Percentiles rank a stretch among this genome's conserved stretches.
Evolutionary conservation across 257 asterid genomes (phyloP).

Genomic region (Paraleonurus japonicus): DNA sequence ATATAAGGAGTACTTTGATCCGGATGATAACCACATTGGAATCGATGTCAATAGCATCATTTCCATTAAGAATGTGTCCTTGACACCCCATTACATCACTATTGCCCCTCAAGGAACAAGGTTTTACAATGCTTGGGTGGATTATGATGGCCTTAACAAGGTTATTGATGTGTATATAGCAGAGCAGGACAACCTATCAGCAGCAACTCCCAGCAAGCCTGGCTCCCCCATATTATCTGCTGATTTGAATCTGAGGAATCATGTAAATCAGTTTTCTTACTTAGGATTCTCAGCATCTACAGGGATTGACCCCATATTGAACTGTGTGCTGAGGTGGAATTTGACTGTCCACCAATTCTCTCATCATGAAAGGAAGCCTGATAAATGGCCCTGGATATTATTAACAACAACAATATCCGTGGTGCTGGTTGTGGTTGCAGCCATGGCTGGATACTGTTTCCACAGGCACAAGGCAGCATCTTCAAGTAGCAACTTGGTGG

Average conservation of each 20-base stretch:
- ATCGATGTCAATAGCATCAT: conserved; percentile 29
- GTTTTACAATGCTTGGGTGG: conserved; percentile 37
- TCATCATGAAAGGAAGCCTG: conserved; percentile 12
- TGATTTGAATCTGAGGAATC: conserved; percentile 22
- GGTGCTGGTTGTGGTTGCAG: conserved; percentile 26
- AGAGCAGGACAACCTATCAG: background rate
- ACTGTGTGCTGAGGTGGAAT: conserved; percentile 46
- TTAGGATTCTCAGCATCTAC: conserved; percentile 38
- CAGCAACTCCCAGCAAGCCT: conserved; percentile 44
- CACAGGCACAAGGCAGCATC: conserved; percentile 17
- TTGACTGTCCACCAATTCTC: conserved; percentile 41
- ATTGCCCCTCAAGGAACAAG: conserved; percentile 26
- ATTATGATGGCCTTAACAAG: conserved; percentile 41
- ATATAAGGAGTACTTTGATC: conserved; percentile 27
- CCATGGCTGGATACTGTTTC: conserved; percentile 25
- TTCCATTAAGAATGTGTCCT: conserved; percentile 18
- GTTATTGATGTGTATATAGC: conserved; percentile 34
- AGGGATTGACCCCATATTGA: background rate
- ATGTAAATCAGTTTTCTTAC: conserved; percentile 27
- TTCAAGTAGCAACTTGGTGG: conserved; percentile 28
- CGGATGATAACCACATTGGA: conserved; percentile 40
- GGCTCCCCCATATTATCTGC: conserved; percentile 29
- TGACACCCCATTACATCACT: conserved; percentile 26
- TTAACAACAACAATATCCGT: conserved; percentile 20
- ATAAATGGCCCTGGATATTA: conserved; percentile 30